These are phyloP conservation scores for Emergomyces orientalis DNA, from an alignment of 2,329 filamentous ascomycete species.

Conservation along the genomic window DNA sequence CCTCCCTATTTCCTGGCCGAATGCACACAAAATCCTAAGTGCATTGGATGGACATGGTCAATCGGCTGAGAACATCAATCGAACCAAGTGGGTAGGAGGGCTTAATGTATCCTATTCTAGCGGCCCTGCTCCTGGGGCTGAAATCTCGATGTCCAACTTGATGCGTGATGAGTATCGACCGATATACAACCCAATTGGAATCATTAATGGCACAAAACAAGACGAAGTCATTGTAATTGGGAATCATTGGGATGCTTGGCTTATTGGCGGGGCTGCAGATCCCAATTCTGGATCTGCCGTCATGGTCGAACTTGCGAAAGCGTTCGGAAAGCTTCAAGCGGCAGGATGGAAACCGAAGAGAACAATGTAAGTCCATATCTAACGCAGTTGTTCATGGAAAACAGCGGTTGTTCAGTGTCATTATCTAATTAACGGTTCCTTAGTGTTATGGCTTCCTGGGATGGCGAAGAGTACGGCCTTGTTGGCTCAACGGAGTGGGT, in stretches of 20 bases:
- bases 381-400: not conserved
- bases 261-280: conserved; percentile 45
- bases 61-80: conserved; percentile 24
- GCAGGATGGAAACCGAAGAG: conserved; percentile 45
- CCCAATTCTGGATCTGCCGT: conserved; percentile 45
- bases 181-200: conserved; percentile 23
- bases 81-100: conserved; percentile 26
- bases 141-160: conserved; percentile 20
- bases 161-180: conserved; percentile 20
- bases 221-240: conserved; percentile 42
- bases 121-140: conserved; percentile 21
- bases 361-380: conserved; percentile 33
- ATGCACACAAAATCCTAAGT: conserved; percentile 24
- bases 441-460: conserved; percentile 28
- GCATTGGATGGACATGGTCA: conserved; percentile 28
- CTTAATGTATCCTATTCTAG: conserved; percentile 27
- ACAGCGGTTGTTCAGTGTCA: no score
- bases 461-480: conserved; percentile 32
- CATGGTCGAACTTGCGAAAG: conserved; percentile 42
- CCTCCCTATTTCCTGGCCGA: conserved; percentile 24
- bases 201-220: conserved; percentile 22
- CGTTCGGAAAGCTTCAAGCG: conserved; percentile 39
- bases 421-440: conserved; percentile 4
- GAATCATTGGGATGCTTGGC: conserved; percentile 48
- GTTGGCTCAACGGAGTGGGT: conserved; percentile 41